A percentile compares a stretch with the other conserved stretches of the same genome.
Evolutionary conservation across 2,329 filamentous ascomycete genomes (phyloP).

Genomic region (Emmonsiellopsis sp.): DNA sequence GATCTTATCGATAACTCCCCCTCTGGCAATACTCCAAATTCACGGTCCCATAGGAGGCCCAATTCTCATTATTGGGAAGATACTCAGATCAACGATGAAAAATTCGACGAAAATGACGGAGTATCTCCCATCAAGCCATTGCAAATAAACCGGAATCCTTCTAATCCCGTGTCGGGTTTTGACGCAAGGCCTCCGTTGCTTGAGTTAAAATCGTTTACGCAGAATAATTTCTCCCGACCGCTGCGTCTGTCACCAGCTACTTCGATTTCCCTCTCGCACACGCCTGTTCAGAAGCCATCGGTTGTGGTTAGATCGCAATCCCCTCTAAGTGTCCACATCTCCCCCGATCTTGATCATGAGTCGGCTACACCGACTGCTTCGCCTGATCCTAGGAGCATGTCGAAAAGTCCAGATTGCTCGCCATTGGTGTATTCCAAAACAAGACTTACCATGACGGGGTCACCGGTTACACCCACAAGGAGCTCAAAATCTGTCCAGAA

Average conservation of each 20-base stretch:
- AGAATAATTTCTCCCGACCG: conserved; percentile 15
- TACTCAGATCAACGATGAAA: conserved; percentile 18
- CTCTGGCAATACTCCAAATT: neutral
- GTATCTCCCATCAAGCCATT: neutral
- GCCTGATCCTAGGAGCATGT: conserved; percentile 3
- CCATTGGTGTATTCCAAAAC: conserved; percentile 8
- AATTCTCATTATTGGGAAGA: conserved; percentile 21
- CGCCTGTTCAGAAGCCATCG: conserved; percentile 8
- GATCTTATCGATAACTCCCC: conserved; percentile 9
- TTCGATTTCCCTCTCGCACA: conserved; percentile 7
- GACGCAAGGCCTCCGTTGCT: conserved; percentile 2
- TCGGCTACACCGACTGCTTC: conserved; percentile 3
- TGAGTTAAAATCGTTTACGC: conserved; percentile 9
- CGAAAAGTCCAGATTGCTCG: conserved; percentile 7
- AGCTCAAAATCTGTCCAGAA: neutral
- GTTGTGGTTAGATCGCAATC: conserved; percentile 2
- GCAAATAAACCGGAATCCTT: neutral
- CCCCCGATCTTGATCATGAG: neutral
- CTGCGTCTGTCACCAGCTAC: conserved; percentile 10
- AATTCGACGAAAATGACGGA: neutral
- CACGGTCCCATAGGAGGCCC: neutral
- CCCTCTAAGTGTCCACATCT: conserved; percentile 2
- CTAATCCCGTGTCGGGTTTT: neutral
- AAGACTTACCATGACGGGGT: neutral
- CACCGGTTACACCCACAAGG: conserved; percentile 3